These are phyloP conservation scores for Neoboletus brunneissimus DNA, from an alignment of 768 basidiomycete genomes.

Conservation along the genomic window DNA sequence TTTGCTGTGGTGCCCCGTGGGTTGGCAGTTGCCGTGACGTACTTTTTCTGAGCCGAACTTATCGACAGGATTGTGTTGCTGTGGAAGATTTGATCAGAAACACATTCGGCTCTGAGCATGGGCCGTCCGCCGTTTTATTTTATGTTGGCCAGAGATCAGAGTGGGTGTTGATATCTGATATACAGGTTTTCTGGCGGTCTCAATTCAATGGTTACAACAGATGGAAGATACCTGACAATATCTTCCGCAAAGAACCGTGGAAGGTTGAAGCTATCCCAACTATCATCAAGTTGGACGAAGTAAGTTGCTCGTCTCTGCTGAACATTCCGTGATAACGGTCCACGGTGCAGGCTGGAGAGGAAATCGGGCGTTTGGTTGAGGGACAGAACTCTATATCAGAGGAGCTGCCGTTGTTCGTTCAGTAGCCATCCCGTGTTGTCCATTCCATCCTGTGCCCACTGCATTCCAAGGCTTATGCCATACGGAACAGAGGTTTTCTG, in stretches of 20 bases:
- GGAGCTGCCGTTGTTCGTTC: conserved; percentile 21
- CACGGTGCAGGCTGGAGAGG: conserved; percentile 22
- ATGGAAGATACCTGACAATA: conserved; percentile 61
- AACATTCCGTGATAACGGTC: not conserved
- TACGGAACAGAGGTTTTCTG: not conserved
- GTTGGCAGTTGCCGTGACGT: conserved; percentile 18
- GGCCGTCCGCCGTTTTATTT: conserved; percentile 55
- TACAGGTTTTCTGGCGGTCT: not conserved
- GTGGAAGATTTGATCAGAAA: conserved; percentile 56
- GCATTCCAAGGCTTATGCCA: not conserved
- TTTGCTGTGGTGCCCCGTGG: conserved; percentile 68
- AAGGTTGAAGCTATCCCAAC: conserved; percentile 60
- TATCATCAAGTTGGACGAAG: conserved; percentile 57
- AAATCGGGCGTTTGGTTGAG: conserved; percentile 31
- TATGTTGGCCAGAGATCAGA: conserved; percentile 65
- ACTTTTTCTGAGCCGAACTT: conserved; percentile 9
- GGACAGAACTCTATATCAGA: conserved; percentile 23
- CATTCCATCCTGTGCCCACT: conserved; percentile 5
- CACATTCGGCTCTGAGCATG: conserved; percentile 44
- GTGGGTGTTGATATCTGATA: conserved; percentile 40
- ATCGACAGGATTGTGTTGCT: conserved; percentile 58
- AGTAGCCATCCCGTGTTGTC: conserved; percentile 2
- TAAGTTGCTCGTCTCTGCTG: conserved; percentile 34
- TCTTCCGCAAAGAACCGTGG: conserved; percentile 64
- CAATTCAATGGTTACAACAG: conserved; percentile 35